Percentiles rank a stretch among this genome's conserved stretches.
Evolutionary conservation across 1,139 yeast species (phyloP).

Genomic region (Yamadazyma pseudoaaseri): DNA sequence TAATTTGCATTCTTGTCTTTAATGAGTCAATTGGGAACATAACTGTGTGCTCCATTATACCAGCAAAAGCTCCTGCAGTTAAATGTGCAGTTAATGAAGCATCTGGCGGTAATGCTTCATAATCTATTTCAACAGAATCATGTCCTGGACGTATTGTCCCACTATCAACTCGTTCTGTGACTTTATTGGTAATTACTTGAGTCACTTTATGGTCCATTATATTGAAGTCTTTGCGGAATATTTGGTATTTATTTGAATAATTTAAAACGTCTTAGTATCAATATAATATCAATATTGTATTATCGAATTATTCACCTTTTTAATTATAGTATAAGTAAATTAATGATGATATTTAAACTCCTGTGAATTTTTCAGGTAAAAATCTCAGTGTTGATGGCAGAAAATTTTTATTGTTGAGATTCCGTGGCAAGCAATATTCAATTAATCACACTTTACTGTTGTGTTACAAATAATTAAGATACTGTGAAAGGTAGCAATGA

Average conservation of each 20-base stretch:
- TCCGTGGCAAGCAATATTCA: background rate
- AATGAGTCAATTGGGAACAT: constrained; percentile 96
- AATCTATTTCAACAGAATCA: constrained; percentile 61
- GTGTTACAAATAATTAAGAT: no score
- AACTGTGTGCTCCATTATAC: constrained; percentile 96
- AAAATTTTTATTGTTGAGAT: background rate
- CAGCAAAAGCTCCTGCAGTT: constrained; percentile 95
- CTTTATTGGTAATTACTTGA: constrained; percentile 1
- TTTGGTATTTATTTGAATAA: no score
- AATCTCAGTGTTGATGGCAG: no score
- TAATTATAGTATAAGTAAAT: no score
- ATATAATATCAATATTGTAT: no score
- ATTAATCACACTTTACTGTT: no score
- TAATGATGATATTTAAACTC: no score
- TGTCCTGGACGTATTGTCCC: constrained; percentile 16
- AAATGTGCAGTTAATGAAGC: constrained; percentile 83
- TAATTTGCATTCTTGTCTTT: constrained; percentile 92
- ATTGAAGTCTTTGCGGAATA: no score
- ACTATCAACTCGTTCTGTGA: background rate
- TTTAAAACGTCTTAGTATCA: no score
- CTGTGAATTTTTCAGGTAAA: background rate
- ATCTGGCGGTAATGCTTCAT: constrained; percentile 87
- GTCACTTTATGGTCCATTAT: constrained; percentile 3
- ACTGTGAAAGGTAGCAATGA: no score
- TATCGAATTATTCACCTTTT: no score